Conservation (phyloP, 495 filamentous ascomycete genomes). For the Penicillium roqueforti region DNA sequence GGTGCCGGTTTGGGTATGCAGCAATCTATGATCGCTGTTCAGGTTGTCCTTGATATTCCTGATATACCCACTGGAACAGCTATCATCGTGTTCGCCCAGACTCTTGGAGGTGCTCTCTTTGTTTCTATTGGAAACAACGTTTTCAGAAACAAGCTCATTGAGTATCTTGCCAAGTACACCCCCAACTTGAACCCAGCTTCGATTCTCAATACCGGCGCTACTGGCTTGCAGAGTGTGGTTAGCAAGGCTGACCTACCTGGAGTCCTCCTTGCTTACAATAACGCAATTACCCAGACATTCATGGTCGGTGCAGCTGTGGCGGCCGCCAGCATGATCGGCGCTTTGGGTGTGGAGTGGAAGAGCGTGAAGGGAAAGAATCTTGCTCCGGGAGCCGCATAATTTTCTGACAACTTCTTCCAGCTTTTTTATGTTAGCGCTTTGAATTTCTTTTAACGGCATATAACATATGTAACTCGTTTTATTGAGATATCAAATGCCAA, state of each 20-base stretch:
- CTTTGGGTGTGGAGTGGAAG: conserved; percentile 47
- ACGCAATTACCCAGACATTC: conserved; percentile 24
- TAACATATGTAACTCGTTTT: background rate
- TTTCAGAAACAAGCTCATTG: conserved; percentile 55
- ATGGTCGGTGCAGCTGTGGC: conserved; percentile 22
- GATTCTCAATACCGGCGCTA: conserved; percentile 53
- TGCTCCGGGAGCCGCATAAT: background rate
- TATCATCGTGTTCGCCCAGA: conserved; percentile 66
- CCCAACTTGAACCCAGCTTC: conserved; percentile 41
- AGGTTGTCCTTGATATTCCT: conserved; percentile 22
- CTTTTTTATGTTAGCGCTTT: background rate
- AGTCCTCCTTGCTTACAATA: background rate
- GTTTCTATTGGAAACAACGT: conserved; percentile 60
- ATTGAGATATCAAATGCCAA: background rate
- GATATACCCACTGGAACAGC: conserved; percentile 34
- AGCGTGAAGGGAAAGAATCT: conserved; percentile 37
- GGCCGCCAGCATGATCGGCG: conserved; percentile 26
- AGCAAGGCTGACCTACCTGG: conserved; percentile 1
- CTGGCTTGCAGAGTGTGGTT: background rate
- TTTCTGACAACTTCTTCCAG: background rate
- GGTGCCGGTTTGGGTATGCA: conserved; percentile 52
- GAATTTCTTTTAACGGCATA: no score
- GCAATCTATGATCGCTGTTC: conserved; percentile 32
- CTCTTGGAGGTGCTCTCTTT: conserved; percentile 65
- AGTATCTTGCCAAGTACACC: conserved; percentile 37